These are phyloP conservation scores for Sporothrix brasiliensis DNA, from an alignment of 2,329 filamentous ascomycete species.

Conservation along the genomic window DNA sequence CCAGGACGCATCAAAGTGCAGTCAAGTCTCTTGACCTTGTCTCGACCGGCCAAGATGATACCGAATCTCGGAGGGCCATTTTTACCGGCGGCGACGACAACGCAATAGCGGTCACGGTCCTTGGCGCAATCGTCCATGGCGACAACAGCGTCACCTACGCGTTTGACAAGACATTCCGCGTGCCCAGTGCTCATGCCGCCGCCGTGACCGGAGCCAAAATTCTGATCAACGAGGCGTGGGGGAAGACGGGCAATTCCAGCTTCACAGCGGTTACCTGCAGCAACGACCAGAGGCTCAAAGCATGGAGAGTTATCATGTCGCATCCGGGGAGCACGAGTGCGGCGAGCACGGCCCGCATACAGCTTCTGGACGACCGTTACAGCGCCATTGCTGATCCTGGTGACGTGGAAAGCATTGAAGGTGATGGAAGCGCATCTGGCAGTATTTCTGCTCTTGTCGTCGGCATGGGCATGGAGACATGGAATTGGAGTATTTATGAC, in stretches of 20 bases:
- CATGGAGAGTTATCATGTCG: constrained; percentile 49
- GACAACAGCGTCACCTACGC: constrained; percentile 26
- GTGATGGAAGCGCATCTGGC: neutral
- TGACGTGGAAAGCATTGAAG: constrained; percentile 50
- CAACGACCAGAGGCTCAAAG: constrained; percentile 64
- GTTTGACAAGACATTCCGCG: constrained; percentile 38
- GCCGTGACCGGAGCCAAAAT: constrained; percentile 65
- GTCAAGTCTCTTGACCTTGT: constrained; percentile 67
- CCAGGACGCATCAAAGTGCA: constrained; percentile 69
- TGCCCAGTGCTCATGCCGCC: constrained; percentile 68
- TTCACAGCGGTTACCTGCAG: constrained; percentile 45
- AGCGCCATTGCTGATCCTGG: constrained; percentile 65
- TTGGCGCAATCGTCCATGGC: too few species aligned
- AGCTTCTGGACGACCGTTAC: constrained; percentile 54
- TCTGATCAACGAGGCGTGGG: constrained; percentile 35
- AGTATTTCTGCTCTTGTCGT: constrained; percentile 44
- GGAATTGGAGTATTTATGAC: constrained; percentile 39
- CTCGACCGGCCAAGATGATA: neutral
- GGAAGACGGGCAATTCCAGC: constrained; percentile 33
- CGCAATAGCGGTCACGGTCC: constrained; percentile 60
- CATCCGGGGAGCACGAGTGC: too few species aligned
- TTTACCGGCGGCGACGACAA: constrained; percentile 89
- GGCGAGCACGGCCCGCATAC: constrained; percentile 38
- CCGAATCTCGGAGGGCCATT: constrained; percentile 48
- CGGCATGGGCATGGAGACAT: constrained; percentile 54